Evolutionary conservation across 2,329 filamentous ascomycete species (phyloP).

Genomic region (Stemphylium beticola): DNA sequence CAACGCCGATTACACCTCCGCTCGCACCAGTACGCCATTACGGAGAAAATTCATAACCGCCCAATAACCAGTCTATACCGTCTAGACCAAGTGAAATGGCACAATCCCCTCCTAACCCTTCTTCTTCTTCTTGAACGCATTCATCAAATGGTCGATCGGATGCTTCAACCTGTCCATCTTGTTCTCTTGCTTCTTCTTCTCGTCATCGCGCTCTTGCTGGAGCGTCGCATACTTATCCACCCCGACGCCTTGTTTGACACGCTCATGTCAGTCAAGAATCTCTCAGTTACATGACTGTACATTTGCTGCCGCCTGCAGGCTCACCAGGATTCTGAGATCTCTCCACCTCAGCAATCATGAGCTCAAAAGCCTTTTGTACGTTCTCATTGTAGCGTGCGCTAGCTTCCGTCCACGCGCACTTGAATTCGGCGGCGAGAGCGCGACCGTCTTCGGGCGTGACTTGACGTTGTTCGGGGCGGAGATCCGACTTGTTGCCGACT

Average conservation of each 20-base stretch:
- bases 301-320: constrained; percentile 80
- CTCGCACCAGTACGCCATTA: constrained; percentile 32
- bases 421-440: constrained; percentile 82
- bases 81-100: constrained; percentile 19
- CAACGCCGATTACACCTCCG: constrained; percentile 34
- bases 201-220: constrained; percentile 1
- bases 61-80: constrained; percentile 24
- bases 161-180: constrained; percentile 1
- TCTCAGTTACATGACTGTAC: constrained; percentile 74
- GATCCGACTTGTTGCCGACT: constrained; percentile 95
- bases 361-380: constrained; percentile 88
- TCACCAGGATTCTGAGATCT: constrained; percentile 90
- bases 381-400: constrained; percentile 95
- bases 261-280: constrained; percentile 27
- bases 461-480: constrained; percentile 90
- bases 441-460: constrained; percentile 85
- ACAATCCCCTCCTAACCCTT: neutral
- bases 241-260: constrained; percentile 12
- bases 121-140: neutral
- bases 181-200: constrained; percentile 6
- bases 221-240: constrained; percentile 4
- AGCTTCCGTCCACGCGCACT: constrained; percentile 93
- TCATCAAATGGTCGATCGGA: neutral
- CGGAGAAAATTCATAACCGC: constrained; percentile 13
- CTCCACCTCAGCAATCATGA: constrained; percentile 93